Conservation (phyloP, 345 rosid species). For the Cardamine occulta region DNA sequence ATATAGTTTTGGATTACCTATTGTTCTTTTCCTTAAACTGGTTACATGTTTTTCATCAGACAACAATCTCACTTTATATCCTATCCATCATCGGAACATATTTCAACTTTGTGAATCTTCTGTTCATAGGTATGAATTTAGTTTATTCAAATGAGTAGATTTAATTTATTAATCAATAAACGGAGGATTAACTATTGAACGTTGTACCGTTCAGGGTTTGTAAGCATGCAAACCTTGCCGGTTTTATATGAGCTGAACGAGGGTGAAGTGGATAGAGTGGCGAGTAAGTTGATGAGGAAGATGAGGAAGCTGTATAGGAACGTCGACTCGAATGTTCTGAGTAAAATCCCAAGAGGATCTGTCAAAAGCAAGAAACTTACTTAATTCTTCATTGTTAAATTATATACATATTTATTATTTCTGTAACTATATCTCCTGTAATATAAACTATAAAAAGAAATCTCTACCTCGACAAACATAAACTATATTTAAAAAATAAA, state of each 20-base stretch:
- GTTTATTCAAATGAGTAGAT: background rate
- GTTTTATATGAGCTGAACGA: constrained; percentile 66
- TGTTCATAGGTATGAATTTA: constrained; percentile 62
- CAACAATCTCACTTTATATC: constrained; percentile 56
- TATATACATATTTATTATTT: background rate
- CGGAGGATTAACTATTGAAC: background rate
- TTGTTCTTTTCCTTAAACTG: background rate
- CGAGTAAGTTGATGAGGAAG: constrained; percentile 42
- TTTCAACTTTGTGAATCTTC: constrained; percentile 74
- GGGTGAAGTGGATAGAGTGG: constrained; percentile 61
- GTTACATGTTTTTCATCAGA: constrained; percentile 41
- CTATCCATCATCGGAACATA: constrained; percentile 73
- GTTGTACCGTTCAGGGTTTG: constrained; percentile 46
- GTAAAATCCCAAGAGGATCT: constrained; percentile 84
- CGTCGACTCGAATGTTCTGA: constrained; percentile 61
- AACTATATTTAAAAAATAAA: too few relatives aligned
- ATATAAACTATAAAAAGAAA: background rate
- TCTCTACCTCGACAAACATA: background rate
- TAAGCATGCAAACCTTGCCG: constrained; percentile 67
- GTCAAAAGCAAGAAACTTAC: constrained; percentile 59
- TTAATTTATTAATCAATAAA: background rate
- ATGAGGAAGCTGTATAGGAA: constrained; percentile 51
- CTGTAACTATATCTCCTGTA: background rate
- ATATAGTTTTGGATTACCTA: background rate
- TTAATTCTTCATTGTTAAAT: constrained; percentile 32